Percentiles rank a stretch among this genome's conserved stretches.
Conservation (phyloP, 805 yeast species). For the Grigorovia humatica region DNA sequence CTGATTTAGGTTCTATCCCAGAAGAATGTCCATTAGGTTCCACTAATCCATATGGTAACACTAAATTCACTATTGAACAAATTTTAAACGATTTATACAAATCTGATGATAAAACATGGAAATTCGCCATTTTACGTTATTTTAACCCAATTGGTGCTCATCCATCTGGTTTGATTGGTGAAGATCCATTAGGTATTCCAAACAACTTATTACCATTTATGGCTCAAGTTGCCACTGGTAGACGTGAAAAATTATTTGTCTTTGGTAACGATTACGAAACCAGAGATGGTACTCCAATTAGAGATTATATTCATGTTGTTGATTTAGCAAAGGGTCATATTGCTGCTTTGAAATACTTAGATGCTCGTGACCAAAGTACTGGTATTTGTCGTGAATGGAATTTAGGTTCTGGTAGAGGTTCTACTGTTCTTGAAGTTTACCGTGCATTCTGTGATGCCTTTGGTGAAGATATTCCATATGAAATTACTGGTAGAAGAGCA, state of each 20-base stretch:
- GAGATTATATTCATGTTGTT: conserved; percentile 74
- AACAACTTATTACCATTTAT: conserved; percentile 65
- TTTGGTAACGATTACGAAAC: conserved; percentile 65
- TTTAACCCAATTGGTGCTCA: conserved; percentile 85
- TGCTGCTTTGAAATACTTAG: conserved; percentile 53
- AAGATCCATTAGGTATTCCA: conserved; percentile 70
- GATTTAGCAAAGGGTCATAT: conserved; percentile 73
- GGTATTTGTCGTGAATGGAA: conserved; percentile 73
- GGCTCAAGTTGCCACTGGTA: conserved; percentile 69
- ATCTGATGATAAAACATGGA: conserved; percentile 35
- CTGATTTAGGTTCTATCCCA: conserved; percentile 67
- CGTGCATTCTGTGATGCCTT: conserved; percentile 54
- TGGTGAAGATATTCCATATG: conserved; percentile 53
- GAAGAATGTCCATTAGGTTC: conserved; percentile 69
- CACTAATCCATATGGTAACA: conserved; percentile 67
- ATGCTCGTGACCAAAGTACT: conserved; percentile 15
- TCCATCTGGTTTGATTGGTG: conserved; percentile 71
- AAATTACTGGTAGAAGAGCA: conserved; percentile 53
- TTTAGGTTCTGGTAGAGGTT: conserved; percentile 73
- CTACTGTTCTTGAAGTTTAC: conserved; percentile 64
- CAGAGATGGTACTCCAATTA: conserved; percentile 70
- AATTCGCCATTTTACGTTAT: conserved; percentile 57
- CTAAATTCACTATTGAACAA: conserved; percentile 57
- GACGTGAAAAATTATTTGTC: conserved; percentile 53
- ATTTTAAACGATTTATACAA: conserved; percentile 44